A percentile compares a stretch with the other conserved stretches of the same genome.
Conservation (phyloP, 148 eudicot genomes). For the Rhododendron kiyosumense region DNA sequence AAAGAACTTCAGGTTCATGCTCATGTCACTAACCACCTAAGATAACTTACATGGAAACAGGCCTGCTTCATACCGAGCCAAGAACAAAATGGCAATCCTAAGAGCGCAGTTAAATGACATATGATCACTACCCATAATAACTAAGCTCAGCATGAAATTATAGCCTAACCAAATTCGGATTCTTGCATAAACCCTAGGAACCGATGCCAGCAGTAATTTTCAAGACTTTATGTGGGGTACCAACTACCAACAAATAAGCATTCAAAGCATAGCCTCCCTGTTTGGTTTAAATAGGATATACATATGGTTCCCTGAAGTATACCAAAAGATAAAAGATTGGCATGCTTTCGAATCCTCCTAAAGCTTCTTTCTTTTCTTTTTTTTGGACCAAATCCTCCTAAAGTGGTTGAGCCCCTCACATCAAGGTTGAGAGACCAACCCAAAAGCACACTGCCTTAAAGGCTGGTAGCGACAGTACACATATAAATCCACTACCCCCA, state of each 20-base stretch:
- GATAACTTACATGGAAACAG: not conserved
- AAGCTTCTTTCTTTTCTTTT: not conserved
- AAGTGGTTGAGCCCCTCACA: not conserved
- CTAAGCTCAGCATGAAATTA: not conserved
- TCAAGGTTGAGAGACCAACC: not conserved
- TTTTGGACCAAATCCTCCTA: not conserved
- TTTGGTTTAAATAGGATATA: not conserved
- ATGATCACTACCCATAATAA: not conserved
- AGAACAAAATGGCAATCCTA: not conserved
- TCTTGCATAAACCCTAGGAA: not conserved
- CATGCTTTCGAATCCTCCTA: not conserved
- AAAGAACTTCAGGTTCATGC: not conserved
- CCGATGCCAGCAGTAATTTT: not conserved
- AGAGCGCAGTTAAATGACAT: not conserved
- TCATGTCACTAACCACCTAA: not conserved
- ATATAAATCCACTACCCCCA: not conserved
- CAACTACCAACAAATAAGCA: not conserved
- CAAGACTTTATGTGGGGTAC: not conserved
- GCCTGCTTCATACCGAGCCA: not conserved
- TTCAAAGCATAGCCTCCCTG: not conserved
- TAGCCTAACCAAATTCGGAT: not conserved
- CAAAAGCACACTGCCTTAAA: not conserved
- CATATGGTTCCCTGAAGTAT: not conserved
- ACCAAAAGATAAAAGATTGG: not conserved
- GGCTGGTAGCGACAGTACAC: not conserved